Evolutionary conservation across 805 yeast genomes (phyloP).

Genomic region (Myxozyma melibiosi): DNA sequence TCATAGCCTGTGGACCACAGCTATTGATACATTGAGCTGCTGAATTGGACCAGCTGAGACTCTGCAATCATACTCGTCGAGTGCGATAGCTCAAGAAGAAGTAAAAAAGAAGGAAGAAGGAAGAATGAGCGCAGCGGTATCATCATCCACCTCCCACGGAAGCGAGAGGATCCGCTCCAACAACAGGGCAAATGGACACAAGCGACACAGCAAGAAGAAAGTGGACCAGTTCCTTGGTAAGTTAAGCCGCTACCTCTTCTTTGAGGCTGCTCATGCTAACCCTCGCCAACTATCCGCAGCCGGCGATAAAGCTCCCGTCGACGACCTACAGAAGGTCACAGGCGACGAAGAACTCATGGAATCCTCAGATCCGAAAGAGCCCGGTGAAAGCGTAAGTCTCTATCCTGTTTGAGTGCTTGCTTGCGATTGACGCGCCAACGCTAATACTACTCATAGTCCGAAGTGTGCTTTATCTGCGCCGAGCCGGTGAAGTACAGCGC

Average conservation of each 20-base stretch:
- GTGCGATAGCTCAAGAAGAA: no score
- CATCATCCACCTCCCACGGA: background rate
- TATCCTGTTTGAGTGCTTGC: no score
- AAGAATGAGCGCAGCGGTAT: background rate
- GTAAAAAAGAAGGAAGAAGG: no score
- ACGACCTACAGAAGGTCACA: conserved; percentile 6
- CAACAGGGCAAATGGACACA: background rate
- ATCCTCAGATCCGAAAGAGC: conserved; percentile 20
- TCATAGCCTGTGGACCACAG: no score
- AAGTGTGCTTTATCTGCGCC: conserved; percentile 82
- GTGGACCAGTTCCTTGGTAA: conserved; percentile 24
- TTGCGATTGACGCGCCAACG: no score
- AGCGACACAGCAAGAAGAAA: conserved; percentile 5
- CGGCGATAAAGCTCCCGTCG: conserved; percentile 22
- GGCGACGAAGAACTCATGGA: conserved; percentile 16
- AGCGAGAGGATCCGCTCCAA: background rate
- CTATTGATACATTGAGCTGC: no score
- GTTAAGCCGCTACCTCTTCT: background rate
- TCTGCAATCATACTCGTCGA: no score
- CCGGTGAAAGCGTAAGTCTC: conserved; percentile 26
- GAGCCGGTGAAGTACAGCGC: conserved; percentile 65
- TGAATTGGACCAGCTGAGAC: no score
- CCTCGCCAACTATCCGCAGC: conserved; percentile 4
- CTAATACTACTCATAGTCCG: conserved; percentile 32
- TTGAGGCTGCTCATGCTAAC: background rate